A percentile compares a stretch with the other conserved stretches of the same genome.
Evolutionary conservation across 768 basidiomycete genomes (phyloP).

Genomic region (Boletus fagicola): DNA sequence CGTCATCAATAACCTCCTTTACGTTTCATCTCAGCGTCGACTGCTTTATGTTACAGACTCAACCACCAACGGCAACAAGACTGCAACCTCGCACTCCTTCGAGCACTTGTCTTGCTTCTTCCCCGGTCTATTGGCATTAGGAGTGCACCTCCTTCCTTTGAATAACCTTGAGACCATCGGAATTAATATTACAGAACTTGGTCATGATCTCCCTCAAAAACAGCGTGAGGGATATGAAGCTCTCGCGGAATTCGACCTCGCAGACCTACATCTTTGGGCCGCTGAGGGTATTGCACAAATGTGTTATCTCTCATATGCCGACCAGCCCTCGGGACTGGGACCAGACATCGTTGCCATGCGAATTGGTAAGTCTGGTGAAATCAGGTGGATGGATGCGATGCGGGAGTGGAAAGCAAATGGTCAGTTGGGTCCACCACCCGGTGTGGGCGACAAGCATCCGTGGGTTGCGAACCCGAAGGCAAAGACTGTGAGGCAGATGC

Average conservation of each 20-base stretch:
- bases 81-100: slow-evolving; percentile 47
- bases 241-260: slow-evolving; percentile 49
- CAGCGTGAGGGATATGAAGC: slow-evolving; percentile 34
- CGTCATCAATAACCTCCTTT: slow-evolving; percentile 64
- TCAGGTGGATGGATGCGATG: slow-evolving; percentile 35
- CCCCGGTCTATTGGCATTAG: slow-evolving; percentile 71
- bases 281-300: slow-evolving; percentile 72
- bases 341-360: slow-evolving; percentile 53
- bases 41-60: slow-evolving; percentile 70
- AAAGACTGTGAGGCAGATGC: slow-evolving; percentile 16
- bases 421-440: slow-evolving; percentile 49
- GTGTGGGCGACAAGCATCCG: slow-evolving; percentile 41
- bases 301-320: slow-evolving; percentile 70
- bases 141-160: slow-evolving; percentile 59
- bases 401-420: slow-evolving; percentile 49
- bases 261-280: slow-evolving; percentile 69
- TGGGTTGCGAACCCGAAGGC: slow-evolving; percentile 28
- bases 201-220: slow-evolving; percentile 20
- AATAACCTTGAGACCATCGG: slow-evolving; percentile 49
- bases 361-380: slow-evolving; percentile 22
- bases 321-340: slow-evolving; percentile 65
- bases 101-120: slow-evolving; percentile 81
- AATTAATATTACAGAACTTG: slow-evolving; percentile 44
- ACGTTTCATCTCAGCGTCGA: slow-evolving; percentile 59
- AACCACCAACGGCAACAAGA: slow-evolving; percentile 26